phyloP scores from a whole-genome alignment of 2,329 filamentous ascomycete genomes.

The Bipolaris oryzae region DNA sequence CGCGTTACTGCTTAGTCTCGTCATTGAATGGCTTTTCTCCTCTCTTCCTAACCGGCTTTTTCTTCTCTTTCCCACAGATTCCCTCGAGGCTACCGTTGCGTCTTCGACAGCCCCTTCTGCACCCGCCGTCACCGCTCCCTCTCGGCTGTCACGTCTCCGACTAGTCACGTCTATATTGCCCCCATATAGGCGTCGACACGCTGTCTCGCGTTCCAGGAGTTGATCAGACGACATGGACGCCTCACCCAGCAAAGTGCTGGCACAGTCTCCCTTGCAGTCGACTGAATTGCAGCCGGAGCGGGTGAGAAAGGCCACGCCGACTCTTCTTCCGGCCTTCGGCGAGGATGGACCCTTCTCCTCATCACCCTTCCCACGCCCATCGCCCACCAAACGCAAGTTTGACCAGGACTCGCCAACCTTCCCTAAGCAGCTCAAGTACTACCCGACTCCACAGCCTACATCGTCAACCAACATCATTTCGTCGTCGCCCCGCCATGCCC shows the following conservation, averaged over 20 bases:
- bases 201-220: conserved; percentile 36
- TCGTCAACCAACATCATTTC: conserved; percentile 92
- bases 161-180: conserved; percentile 32
- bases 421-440: conserved; percentile 65
- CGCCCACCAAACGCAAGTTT: conserved; percentile 69
- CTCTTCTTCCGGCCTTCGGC: conserved; percentile 74
- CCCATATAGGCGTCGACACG: conserved; percentile 36
- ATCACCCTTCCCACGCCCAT: conserved; percentile 70
- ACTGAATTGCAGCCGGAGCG: conserved; percentile 34
- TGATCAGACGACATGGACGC: conserved; percentile 41
- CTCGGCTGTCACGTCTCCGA: conserved; percentile 29
- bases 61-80: conserved; percentile 14
- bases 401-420: conserved; percentile 55
- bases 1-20: conserved; percentile 25
- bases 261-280: conserved; percentile 37
- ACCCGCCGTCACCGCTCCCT: conserved; percentile 10
- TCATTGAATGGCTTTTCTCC: conserved; percentile 43
- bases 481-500: conserved; percentile 64
- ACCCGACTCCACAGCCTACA: conserved; percentile 92
- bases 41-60: conserved; percentile 36
- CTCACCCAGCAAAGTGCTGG: conserved; percentile 33
- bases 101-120: conserved; percentile 23
- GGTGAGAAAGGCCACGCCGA: conserved; percentile 62
- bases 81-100: conserved; percentile 23
- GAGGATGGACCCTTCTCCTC: conserved; percentile 72